Conservation (phyloP, 805 yeast genomes). For the Saccharomycopsis selenospora region DNA sequence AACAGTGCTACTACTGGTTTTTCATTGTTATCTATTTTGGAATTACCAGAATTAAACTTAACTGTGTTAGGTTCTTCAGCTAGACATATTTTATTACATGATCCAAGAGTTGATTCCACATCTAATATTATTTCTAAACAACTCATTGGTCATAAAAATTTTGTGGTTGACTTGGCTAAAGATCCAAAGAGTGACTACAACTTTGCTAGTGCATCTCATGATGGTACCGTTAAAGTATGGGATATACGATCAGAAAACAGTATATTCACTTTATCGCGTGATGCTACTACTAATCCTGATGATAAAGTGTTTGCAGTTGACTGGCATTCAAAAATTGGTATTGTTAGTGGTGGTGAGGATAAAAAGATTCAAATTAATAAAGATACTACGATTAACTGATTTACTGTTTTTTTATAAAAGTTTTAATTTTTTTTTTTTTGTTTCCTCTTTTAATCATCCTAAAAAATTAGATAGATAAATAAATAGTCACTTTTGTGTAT, state of each 20-base stretch:
- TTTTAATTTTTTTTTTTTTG: no score
- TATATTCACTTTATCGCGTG: constrained; percentile 75
- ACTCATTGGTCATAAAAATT: constrained; percentile 83
- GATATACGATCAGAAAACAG: constrained; percentile 82
- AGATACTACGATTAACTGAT: no score
- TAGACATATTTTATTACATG: constrained; percentile 91
- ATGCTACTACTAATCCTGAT: constrained; percentile 39
- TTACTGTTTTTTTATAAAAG: no score
- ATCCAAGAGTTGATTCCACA: constrained; percentile 63
- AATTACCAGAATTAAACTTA: constrained; percentile 58
- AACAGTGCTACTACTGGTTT: constrained; percentile 85
- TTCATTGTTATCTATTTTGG: constrained; percentile 69
- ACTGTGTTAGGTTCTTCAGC: constrained; percentile 95
- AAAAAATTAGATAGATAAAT: no score
- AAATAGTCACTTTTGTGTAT: no score
- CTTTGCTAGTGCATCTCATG: constrained; percentile 91
- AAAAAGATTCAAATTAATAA: constrained; percentile 82
- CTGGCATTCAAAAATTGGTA: constrained; percentile 77
- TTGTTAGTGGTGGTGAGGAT: constrained; percentile 90
- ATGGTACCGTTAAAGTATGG: constrained; percentile 94
- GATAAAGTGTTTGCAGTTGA: constrained; percentile 78
- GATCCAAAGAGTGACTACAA: constrained; percentile 74
- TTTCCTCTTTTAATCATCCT: no score
- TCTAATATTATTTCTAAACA: constrained; percentile 60
- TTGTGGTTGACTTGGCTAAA: constrained; percentile 72